Base-by-base conservation (phyloP, 2,329 filamentous ascomycete species). In the Grosmannia serpens region DNA sequence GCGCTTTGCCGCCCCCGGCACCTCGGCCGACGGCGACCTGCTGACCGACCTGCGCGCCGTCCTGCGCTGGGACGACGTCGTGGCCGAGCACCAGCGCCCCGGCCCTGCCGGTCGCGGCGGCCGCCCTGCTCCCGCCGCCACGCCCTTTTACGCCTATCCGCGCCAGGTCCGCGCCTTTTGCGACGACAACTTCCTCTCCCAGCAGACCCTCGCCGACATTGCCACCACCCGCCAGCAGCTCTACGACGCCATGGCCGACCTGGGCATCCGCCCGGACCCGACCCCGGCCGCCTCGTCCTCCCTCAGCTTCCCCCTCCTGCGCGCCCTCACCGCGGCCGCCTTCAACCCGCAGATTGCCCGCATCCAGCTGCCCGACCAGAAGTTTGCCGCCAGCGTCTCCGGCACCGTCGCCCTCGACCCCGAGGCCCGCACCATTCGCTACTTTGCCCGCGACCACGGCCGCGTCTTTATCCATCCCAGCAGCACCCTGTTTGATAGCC, bases 301-400 rank as follows among this genome's bases (percentile, higher is more conserved):
- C 64, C 15, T 64, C 69, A 74, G 73, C 13, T 68, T 69, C 22
- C 70, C 78, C 17, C 77, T 91, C 29, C 74, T 90, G 24, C 83
- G 87, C 26, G 87, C 86, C 1, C 74, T 91, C 27, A 81, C 89
- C 29, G 87, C 87, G 4, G 86, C 85, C 4, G 84, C 87, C 3
- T 89, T 90, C 70, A 82, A 84, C 33, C 94, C 94, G 0, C 92
- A 97, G 71, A 84, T 96, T 63, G 91, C 91, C 17, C 84, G 91
- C 57, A 96, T 99, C 68, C 87, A 91, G 63, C 89, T 96, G 65
- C 94, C 94, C 0, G 90, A 96, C 73, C 95, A 95, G 76, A 97
- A 96, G 71, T 99, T 95, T 71, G 88, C 89, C 15, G 84, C 86
- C 41, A 90, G 89, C 2, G 83, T 95, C 62, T 89, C 89, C 1